A percentile compares a stretch with the other conserved stretches of the same genome.
These are phyloP conservation scores for Sequoiadendron giganteum DNA, from an alignment of 75 land plant species.

Conservation along the genomic window DNA sequence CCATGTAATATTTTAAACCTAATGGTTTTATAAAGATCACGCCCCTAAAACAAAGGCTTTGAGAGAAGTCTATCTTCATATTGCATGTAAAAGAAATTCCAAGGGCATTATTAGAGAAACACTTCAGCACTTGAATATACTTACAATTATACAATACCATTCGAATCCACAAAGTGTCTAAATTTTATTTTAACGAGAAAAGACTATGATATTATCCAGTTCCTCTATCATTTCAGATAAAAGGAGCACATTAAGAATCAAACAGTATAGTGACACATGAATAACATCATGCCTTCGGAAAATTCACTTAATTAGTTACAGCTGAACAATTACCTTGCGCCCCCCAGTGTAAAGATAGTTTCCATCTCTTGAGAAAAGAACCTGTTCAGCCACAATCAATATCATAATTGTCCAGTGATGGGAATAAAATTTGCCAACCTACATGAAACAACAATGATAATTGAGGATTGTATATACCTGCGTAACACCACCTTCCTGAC, in stretches of 20 bases:
- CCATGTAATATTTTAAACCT: background rate
- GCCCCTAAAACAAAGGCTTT: background rate
- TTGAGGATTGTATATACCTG: slow-evolving; percentile 52
- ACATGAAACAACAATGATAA: background rate
- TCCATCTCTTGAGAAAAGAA: slow-evolving; percentile 95
- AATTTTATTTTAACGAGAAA: background rate
- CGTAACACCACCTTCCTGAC: slow-evolving; percentile 96
- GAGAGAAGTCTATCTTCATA: background rate
- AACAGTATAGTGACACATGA: background rate
- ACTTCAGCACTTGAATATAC: background rate
- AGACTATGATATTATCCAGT: background rate
- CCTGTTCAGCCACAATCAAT: slow-evolving; percentile 37
- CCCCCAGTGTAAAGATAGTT: slow-evolving; percentile 93
- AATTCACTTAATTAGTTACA: background rate
- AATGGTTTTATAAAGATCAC: background rate
- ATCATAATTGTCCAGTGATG: background rate
- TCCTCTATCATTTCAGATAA: background rate
- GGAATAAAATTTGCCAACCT: background rate
- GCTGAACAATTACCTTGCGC: slow-evolving; percentile 68
- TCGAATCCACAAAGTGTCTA: background rate
- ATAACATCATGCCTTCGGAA: background rate
- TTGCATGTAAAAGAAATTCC: background rate
- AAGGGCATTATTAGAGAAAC: background rate
- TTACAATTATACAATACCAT: background rate
- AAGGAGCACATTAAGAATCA: background rate